These are phyloP conservation scores for Magnolia officinalis DNA, from an alignment of 164 flowering plant genomes.

Conservation along the genomic window DNA sequence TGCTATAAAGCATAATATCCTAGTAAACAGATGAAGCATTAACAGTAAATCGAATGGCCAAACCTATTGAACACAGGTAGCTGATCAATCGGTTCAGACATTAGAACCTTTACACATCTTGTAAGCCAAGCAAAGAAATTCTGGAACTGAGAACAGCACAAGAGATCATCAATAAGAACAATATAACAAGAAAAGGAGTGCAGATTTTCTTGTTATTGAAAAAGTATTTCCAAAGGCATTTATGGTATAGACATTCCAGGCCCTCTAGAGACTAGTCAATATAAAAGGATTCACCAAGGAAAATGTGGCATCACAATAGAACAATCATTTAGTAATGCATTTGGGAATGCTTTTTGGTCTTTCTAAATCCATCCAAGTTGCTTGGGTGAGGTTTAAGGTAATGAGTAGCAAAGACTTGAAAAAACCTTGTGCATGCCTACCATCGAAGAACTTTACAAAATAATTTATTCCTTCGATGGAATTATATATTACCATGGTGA, in stretches of 20 bases:
- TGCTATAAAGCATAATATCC: conserved; percentile 4
- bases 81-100: conserved; percentile 88
- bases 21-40: conserved; percentile 8
- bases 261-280: neutral
- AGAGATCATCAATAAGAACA: neutral
- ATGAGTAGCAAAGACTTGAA: neutral
- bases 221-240: neutral
- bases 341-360: too few species aligned
- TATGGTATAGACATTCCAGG: neutral
- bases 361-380: neutral
- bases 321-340: too few species aligned
- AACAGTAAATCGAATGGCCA: conserved; percentile 13
- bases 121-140: conserved; percentile 93
- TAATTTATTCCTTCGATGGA: neutral
- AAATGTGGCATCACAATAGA: too few species aligned
- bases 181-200: neutral
- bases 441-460: neutral
- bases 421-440: neutral
- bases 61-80: conserved; percentile 76
- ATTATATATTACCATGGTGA: neutral
- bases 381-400: neutral
- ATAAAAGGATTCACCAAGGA: too few species aligned
- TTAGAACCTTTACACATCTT: conserved; percentile 68
- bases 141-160: conserved; percentile 60
- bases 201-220: neutral